Evolutionary conservation across 192 early-diverging fungal species (phyloP).

Genomic region (Spinellus fusiger): DNA sequence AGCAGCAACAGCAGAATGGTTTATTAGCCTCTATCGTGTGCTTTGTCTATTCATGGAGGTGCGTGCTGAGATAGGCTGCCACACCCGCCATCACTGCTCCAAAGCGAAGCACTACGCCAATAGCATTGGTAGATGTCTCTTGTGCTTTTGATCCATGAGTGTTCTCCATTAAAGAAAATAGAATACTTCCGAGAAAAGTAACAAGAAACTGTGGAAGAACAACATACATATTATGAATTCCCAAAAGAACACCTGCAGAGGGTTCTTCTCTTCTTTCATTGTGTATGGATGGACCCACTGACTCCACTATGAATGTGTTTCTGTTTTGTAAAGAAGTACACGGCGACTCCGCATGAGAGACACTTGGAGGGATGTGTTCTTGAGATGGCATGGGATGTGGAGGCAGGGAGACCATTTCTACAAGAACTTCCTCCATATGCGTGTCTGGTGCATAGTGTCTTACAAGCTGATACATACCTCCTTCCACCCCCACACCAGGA

Average conservation of each 20-base stretch:
- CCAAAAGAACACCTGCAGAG: slow-evolving; percentile 74
- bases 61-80: slow-evolving; percentile 30
- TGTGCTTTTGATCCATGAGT: background rate
- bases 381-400: background rate
- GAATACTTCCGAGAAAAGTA: slow-evolving; percentile 72
- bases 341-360: too few species aligned
- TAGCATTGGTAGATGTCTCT: slow-evolving; percentile 33
- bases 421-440: background rate
- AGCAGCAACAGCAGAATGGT: too few species aligned
- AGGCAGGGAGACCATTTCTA: too few species aligned
- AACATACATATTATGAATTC: slow-evolving; percentile 94
- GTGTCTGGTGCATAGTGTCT: background rate
- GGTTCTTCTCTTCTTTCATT: slow-evolving; percentile 2
- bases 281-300: too few species aligned
- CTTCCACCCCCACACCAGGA: slow-evolving; percentile 13
- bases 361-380: background rate
- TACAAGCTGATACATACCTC: slow-evolving; percentile 21
- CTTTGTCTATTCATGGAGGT: background rate
- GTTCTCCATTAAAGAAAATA: slow-evolving; percentile 73
- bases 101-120: slow-evolving; percentile 50
- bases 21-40: background rate
- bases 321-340: too few species aligned
- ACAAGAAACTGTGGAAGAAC: slow-evolving; percentile 89
- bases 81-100: slow-evolving; percentile 51
- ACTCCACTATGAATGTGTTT: too few species aligned